A percentile compares a stretch with the other conserved stretches of the same genome.
phyloP scores from a whole-genome alignment of 768 basidiomycete genomes.

The Pleurotus citrinopileatus region DNA sequence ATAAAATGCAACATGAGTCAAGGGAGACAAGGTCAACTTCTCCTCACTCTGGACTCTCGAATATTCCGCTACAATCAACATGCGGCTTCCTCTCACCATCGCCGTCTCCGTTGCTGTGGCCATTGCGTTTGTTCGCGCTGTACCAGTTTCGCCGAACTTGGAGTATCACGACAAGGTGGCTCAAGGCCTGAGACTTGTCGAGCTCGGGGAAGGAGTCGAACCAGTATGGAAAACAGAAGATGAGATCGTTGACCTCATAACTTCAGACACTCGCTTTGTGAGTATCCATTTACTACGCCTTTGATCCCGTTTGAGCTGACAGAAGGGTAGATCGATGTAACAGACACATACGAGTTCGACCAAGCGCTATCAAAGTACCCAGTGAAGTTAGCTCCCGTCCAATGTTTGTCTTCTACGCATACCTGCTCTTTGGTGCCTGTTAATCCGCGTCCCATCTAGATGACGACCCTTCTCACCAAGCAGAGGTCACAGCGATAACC shows the following conservation, averaged over 20 bases:
- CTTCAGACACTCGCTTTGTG: conserved; percentile 22
- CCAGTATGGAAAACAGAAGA: conserved; percentile 30
- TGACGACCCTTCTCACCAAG: conserved; percentile 23
- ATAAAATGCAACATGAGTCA: not conserved
- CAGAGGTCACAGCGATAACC: conserved; percentile 20
- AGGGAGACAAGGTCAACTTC: too few species aligned
- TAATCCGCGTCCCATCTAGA: conserved; percentile 14
- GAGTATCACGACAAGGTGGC: conserved; percentile 19
- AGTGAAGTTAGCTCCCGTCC: conserved; percentile 4
- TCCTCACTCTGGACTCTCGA: too few species aligned
- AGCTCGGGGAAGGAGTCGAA: conserved; percentile 24
- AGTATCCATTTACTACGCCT: conserved; percentile 8
- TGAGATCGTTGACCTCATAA: conserved; percentile 26
- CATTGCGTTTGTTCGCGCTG: conserved; percentile 4
- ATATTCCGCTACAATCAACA: too few species aligned
- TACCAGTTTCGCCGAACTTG: conserved; percentile 5
- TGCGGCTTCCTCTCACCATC: conserved; percentile 1
- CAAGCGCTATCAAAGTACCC: conserved; percentile 7
- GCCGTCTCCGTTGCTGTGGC: not conserved
- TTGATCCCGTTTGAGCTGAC: not conserved
- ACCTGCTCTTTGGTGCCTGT: not conserved
- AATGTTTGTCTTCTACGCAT: not conserved
- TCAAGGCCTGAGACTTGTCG: conserved; percentile 28
- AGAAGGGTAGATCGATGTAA: conserved; percentile 28
- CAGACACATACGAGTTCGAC: conserved; percentile 25